Evolutionary conservation across 1,284 basidiomycete species (phyloP).

Genomic region (Leucoagaricus sp.): DNA sequence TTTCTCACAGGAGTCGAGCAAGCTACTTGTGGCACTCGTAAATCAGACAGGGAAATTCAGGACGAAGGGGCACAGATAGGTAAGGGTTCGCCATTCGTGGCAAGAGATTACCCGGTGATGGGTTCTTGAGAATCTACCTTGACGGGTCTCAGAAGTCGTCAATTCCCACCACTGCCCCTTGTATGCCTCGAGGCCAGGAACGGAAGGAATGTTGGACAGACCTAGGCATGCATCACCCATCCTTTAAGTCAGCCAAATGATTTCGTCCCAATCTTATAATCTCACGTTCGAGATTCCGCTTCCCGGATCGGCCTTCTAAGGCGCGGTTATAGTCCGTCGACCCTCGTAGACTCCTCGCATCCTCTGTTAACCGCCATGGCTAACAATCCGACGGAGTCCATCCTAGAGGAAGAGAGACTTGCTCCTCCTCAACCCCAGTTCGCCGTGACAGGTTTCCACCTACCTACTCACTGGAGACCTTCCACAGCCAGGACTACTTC

Average conservation of each 20-base stretch:
- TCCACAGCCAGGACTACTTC: constrained; percentile 22
- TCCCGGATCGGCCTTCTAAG: not conserved
- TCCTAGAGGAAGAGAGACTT: constrained; percentile 25
- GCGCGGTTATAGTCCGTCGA: not conserved
- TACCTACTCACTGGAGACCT: constrained; percentile 32
- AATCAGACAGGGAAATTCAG: too few species aligned
- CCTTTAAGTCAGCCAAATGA: not conserved
- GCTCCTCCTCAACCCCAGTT: constrained; percentile 31
- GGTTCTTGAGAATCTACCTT: constrained; percentile 8
- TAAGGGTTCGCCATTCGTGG: not conserved
- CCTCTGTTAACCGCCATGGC: not conserved
- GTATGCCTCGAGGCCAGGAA: constrained; percentile 29
- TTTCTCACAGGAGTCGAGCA: too few species aligned
- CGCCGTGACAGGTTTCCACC: constrained; percentile 19
- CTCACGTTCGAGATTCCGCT: constrained; percentile 3
- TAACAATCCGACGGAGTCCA: constrained; percentile 14
- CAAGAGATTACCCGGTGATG: constrained; percentile 4
- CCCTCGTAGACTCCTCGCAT: not conserved
- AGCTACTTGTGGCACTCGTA: too few species aligned
- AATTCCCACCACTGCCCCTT: constrained; percentile 8
- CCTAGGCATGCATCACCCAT: constrained; percentile 14
- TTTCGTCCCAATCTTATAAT: constrained; percentile 7
- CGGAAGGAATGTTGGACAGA: constrained; percentile 27
- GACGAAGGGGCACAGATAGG: too few species aligned
- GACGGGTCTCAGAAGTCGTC: constrained; percentile 6